Evolutionary conservation across 169 alveolate species (phyloP).

Genomic region (Plasmodium gallinaceum): DNA sequence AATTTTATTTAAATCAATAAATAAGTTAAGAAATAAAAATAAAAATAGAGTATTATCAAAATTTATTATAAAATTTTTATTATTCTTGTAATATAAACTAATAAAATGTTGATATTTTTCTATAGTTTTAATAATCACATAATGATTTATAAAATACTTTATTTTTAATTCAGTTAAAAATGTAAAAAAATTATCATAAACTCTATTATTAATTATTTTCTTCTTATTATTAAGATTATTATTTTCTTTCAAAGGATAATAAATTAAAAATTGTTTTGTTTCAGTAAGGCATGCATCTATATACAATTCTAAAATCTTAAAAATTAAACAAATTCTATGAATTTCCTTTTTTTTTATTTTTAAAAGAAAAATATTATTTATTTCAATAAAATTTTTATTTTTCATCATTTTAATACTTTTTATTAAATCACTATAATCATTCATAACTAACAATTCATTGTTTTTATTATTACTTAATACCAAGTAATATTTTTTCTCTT

Average conservation of each 20-base stretch:
- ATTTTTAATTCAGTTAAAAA: slow-evolving; percentile 49
- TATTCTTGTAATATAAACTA: slow-evolving; percentile 27
- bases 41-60: neutral
- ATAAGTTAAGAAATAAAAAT: slow-evolving; percentile 42
- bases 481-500: slow-evolving; percentile 17
- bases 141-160: slow-evolving; percentile 66
- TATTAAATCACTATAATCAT: slow-evolving; percentile 15
- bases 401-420: neutral
- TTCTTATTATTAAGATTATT: slow-evolving; percentile 3
- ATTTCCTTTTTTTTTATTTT: slow-evolving; percentile 31
- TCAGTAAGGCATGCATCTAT: slow-evolving; percentile 18
- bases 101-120: slow-evolving; percentile 45
- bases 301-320: slow-evolving; percentile 34
- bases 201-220: slow-evolving; percentile 2
- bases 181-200: slow-evolving; percentile 29
- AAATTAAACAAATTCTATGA: slow-evolving; percentile 21
- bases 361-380: slow-evolving; percentile 8
- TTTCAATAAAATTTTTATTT: slow-evolving; percentile 10
- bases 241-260: slow-evolving; percentile 13
- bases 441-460: neutral
- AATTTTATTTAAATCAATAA: slow-evolving; percentile 59
- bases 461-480: slow-evolving; percentile 18
- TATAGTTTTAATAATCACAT: slow-evolving; percentile 40
- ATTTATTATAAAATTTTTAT: neutral
- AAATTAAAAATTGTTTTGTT: slow-evolving; percentile 22